Percentiles rank a stretch among this genome's conserved stretches.
Conservation (phyloP, 371 early-diverging fungal genomes). For the Phascolomyces articulosus region DNA sequence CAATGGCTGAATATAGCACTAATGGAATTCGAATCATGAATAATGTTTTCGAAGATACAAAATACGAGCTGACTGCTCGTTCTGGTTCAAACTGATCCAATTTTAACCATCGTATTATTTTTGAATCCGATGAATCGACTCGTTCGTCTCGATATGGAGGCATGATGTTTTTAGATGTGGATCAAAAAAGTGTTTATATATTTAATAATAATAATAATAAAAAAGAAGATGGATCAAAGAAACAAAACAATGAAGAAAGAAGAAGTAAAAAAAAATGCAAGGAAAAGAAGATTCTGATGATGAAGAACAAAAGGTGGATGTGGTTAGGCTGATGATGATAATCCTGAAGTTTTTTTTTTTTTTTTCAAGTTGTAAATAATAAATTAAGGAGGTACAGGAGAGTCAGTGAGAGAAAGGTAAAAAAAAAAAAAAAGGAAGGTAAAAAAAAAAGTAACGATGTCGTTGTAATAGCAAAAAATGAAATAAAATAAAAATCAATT, state of each 20-base stretch:
- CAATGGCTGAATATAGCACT: slow-evolving; percentile 41
- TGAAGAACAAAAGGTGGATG: not conserved
- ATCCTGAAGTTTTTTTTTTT: too few species aligned
- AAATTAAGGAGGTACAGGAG: not conserved
- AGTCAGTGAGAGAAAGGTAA: too few species aligned
- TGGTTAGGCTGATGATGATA: too few species aligned
- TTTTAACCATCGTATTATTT: slow-evolving; percentile 40
- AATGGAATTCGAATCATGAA: slow-evolving; percentile 42
- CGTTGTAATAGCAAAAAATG: slow-evolving; percentile 3
- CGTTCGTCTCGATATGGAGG: slow-evolving; percentile 25
- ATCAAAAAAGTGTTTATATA: not conserved
- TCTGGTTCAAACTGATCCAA: slow-evolving; percentile 58
- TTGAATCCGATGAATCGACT: slow-evolving; percentile 21
- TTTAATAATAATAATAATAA: too few species aligned
- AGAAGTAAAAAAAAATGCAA: not conserved
- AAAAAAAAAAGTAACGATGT: not conserved
- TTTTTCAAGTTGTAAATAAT: too few species aligned
- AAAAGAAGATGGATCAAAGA: too few species aligned
- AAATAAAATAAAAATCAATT: not conserved
- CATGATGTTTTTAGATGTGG: not conserved
- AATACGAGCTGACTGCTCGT: slow-evolving; percentile 55
- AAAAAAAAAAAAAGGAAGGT: not conserved
- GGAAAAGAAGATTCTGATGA: too few species aligned
- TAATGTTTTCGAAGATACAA: slow-evolving; percentile 47
- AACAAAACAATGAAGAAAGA: not conserved